Evolutionary conservation across 2,329 filamentous ascomycete species (phyloP).

Genomic region (Talaromyces verruculosus): DNA sequence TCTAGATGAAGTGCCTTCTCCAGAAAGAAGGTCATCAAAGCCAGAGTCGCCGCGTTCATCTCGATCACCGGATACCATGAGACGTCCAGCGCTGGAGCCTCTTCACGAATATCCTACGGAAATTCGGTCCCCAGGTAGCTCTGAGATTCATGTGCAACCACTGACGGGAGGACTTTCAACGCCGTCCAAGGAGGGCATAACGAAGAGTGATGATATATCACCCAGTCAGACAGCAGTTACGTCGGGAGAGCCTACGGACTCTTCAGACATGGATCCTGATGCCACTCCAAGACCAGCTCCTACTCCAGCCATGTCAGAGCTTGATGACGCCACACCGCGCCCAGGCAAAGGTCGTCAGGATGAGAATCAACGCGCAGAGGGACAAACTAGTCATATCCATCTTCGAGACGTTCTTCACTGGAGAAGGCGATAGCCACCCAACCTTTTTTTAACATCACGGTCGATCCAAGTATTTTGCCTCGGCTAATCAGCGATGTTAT

Average conservation of each 20-base stretch:
- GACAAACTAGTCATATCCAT: conserved; percentile 9
- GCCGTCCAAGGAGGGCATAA: conserved; percentile 2
- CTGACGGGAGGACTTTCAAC: conserved; percentile 1
- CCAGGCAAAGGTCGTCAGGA: conserved; percentile 2
- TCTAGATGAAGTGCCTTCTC: conserved; percentile 30
- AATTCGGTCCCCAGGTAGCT: background rate
- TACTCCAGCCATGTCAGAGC: conserved; percentile 20
- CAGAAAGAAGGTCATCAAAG: conserved; percentile 21
- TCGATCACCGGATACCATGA: conserved; percentile 9
- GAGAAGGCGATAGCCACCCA: conserved; percentile 3
- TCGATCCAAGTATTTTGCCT: background rate
- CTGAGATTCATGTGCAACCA: background rate
- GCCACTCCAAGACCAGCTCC: conserved; percentile 22
- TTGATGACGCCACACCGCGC: conserved; percentile 13
- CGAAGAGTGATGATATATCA: background rate
- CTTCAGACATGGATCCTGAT: conserved; percentile 17
- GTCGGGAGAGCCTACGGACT: conserved; percentile 1
- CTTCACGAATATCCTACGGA: conserved; percentile 19
- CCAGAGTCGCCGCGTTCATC: conserved; percentile 22
- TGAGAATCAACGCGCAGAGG: background rate
- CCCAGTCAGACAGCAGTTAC: background rate
- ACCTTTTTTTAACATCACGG: background rate
- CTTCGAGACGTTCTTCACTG: conserved; percentile 12
- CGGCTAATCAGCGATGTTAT: background rate
- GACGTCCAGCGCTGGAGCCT: conserved; percentile 16